Conservation (phyloP, 163 green algal genomes). For the Chlorella variabilis region DNA sequence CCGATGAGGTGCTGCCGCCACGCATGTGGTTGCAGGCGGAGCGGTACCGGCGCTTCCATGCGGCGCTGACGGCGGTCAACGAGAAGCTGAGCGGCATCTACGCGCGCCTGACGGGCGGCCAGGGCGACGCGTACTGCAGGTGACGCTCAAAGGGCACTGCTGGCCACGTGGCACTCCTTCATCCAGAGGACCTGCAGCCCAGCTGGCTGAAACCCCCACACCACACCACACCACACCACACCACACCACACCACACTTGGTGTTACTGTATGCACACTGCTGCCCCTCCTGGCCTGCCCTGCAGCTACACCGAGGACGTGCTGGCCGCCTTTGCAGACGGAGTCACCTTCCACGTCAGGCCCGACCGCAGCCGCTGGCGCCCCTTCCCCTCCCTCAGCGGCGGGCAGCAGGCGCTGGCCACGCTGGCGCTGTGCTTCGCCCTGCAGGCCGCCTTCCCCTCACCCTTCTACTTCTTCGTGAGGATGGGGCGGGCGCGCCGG, state of each 20-base stretch:
- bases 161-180: conserved; percentile 4
- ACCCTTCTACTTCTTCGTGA: conserved; percentile 93
- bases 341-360: conserved; percentile 69
- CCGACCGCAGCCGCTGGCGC: conserved; percentile 72
- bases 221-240: too few species aligned
- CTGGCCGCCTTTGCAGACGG: conserved; percentile 70
- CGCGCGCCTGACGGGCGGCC: conserved; percentile 50
- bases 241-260: too few species aligned
- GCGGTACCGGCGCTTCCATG: conserved; percentile 37
- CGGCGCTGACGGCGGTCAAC: conserved; percentile 36
- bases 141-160: too few species aligned
- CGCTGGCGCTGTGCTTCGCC: conserved; percentile 79
- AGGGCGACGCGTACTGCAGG: conserved; percentile 59
- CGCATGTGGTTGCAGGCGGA: neutral
- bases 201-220: too few species aligned
- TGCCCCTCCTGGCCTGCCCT: neutral
- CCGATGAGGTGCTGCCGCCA: too few species aligned
- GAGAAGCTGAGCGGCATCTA: conserved; percentile 55
- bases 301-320: conserved; percentile 50
- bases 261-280: too few species aligned
- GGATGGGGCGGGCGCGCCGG: too few species aligned
- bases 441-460: conserved; percentile 75
- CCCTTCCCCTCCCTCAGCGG: conserved; percentile 73
- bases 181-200: neutral
- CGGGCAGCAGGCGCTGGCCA: conserved; percentile 84